A percentile compares a stretch with the other conserved stretches of the same genome.
Evolutionary conservation across 2,329 filamentous ascomycete genomes (phyloP).

Genomic region (Aureobasidium sp.): DNA sequence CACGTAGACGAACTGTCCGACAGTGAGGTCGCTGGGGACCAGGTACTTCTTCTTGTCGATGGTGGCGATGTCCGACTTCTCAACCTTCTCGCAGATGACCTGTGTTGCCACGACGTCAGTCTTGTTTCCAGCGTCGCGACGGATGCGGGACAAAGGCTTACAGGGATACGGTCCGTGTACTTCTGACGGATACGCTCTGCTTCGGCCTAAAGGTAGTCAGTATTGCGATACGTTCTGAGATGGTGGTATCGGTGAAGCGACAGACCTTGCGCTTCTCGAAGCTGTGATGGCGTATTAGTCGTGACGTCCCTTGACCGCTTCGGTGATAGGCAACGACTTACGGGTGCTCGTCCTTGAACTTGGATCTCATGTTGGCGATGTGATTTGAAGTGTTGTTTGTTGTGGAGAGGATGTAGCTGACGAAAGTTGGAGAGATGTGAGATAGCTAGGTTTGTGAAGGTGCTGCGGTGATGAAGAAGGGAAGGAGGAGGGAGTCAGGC

Average conservation of each 20-base stretch:
- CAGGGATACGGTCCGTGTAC: conserved; percentile 95
- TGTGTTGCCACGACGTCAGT: conserved; percentile 30
- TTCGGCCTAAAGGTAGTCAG: conserved; percentile 51
- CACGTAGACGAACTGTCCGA: conserved; percentile 99
- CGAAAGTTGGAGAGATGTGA: not conserved
- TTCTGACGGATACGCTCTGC: conserved; percentile 99
- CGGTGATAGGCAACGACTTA: not conserved
- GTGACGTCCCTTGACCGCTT: conserved; percentile 12
- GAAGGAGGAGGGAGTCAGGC: not conserved
- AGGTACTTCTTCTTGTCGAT: conserved; percentile 99
- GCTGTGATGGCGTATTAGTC: conserved; percentile 13
- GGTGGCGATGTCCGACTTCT: conserved; percentile 97
- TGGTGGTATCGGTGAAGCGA: not conserved
- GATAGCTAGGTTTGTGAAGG: not conserved
- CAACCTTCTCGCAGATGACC: conserved; percentile 99
- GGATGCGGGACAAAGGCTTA: conserved; percentile 44
- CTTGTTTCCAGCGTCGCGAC: not conserved
- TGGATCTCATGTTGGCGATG: conserved; percentile 76
- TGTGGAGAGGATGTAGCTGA: conserved; percentile 1
- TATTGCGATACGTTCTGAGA: not conserved
- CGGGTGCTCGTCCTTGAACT: conserved; percentile 99
- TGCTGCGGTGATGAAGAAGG: conserved; percentile 1
- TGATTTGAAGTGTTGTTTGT: not conserved
- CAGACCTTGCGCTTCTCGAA: conserved; percentile 94
- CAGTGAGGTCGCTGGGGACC: conserved; percentile 92